Evolutionary conservation across 192 early-diverging fungal genomes (phyloP).

Genomic region (Backusella tuberculispora): DNA sequence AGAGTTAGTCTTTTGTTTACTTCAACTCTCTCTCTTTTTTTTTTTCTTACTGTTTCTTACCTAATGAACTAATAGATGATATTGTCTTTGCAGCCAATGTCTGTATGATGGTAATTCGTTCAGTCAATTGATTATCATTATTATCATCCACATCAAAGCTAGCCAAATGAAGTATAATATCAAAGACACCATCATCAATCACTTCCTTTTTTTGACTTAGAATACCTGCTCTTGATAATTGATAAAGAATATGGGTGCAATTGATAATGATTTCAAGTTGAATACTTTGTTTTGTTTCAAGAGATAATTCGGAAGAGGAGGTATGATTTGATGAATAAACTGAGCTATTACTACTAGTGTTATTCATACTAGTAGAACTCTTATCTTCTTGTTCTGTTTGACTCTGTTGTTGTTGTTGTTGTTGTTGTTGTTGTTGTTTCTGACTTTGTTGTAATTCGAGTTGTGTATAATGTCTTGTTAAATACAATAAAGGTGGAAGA

Average conservation of each 20-base stretch:
- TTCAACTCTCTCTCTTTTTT: neutral
- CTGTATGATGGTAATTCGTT: neutral
- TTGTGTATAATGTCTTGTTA: conserved; percentile 33
- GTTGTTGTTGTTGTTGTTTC: neutral
- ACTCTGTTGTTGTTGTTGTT: neutral
- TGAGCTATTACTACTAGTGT: neutral
- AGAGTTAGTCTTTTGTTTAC: neutral
- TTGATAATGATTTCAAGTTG: conserved; percentile 21
- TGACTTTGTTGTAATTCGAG: neutral
- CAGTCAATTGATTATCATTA: neutral
- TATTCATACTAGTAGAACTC: neutral
- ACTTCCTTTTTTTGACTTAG: conserved; percentile 24
- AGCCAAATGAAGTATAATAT: neutral
- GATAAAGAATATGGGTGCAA: conserved; percentile 22
- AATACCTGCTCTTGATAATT: conserved; percentile 22
- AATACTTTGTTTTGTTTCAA: conserved; percentile 11
- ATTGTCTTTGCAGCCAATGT: conserved; percentile 19
- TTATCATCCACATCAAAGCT: neutral
- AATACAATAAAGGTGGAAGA: conserved; percentile 47
- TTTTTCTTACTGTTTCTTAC: neutral
- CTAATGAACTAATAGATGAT: conserved; percentile 19
- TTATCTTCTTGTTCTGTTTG: neutral
- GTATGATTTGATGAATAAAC: too few species aligned
- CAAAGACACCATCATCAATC: conserved; percentile 13
- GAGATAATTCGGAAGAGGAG: neutral